Base-by-base conservation (phyloP, 768 basidiomycete species). In the Pulveroboletus sp. region DNA sequence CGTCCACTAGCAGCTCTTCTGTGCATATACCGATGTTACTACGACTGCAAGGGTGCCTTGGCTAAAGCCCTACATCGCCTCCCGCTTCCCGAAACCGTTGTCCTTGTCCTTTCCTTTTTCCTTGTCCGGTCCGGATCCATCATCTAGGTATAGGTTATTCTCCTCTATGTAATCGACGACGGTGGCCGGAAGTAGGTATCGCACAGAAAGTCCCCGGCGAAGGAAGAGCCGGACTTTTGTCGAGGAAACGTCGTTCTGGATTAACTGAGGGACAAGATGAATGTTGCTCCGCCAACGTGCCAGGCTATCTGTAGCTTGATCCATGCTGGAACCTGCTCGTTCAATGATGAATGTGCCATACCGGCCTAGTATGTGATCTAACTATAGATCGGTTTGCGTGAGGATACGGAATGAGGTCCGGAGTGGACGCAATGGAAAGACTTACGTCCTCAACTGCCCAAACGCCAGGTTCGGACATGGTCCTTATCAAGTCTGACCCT, bases 381-480 rank as follows among this genome's bases (percentile, higher is more conserved):
- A 79, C 93, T 97, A 66, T 46, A n/a, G 24, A 45, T 13, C 14
- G 6, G 36, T 53, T 42, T 35, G 49, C 28, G 39, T 49, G 50
- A 65, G 53, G 21, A 47, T 46, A 26, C 49, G 47, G 46, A 51
- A 57, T 49, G n/a, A 46, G 44, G 41, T 46, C 40, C n/a, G n/a
- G n/a, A 14, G 48, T 33, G n/a, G 35, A 51, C 9, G 5, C 30
- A 17, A 46, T 6, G 43, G 45, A 39, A 42, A 43, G 39, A 78
- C 92, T 65, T 71, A 95, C 93, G 78, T 99, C 96, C 52, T 82
- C 77, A 61, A 93, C 85, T 48, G 86, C 83, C 96, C 96, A 99
- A 33, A 99, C 95, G 15, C 96, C 95, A 26, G 96, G 96, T 72
- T 97, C 93, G 57, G 89, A 90, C 86, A 99, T 97, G 26, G 93